Conservation (phyloP, 352 stramenopile species). For the Phytophthora parvispora region DNA sequence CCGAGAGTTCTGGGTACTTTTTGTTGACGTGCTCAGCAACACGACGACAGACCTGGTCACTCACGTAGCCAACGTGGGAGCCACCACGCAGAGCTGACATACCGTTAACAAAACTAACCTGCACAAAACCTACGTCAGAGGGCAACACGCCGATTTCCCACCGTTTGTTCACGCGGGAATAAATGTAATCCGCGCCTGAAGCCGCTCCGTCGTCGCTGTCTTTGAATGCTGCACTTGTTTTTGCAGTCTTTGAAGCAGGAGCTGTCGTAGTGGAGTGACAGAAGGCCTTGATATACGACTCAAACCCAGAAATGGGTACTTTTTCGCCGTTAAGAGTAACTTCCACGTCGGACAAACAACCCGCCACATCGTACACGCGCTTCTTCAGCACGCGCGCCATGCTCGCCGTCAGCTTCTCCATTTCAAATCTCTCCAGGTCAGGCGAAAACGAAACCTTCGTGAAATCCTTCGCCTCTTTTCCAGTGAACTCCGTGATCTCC, state of each 20-base stretch:
- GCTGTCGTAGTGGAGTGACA: constrained; percentile 62
- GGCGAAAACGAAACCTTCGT: constrained; percentile 98
- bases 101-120: constrained; percentile 99
- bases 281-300: constrained; percentile 97
- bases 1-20: constrained; percentile 94
- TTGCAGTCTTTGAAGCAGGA: neutral
- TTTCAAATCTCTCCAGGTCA: constrained; percentile 97
- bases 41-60: constrained; percentile 82
- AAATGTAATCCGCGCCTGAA: constrained; percentile 86
- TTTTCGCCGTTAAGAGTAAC: constrained; percentile 95
- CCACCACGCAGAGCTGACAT: constrained; percentile 98
- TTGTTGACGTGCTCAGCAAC: constrained; percentile 97
- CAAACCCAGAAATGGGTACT: constrained; percentile 95
- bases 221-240: constrained; percentile 5
- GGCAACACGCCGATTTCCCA: constrained; percentile 97
- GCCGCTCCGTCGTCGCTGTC: constrained; percentile 70
- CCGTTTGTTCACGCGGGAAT: constrained; percentile 94
- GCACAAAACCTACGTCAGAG: constrained; percentile 94
- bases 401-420: constrained; percentile 95
- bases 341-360: constrained; percentile 93
- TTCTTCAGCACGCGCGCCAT: constrained; percentile 96
- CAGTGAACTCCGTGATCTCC: constrained; percentile 80
- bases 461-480: constrained; percentile 92
- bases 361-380: constrained; percentile 99
- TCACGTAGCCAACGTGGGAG: constrained; percentile 95